Percentiles rank a stretch among this genome's conserved stretches.
Evolutionary conservation across 371 early-diverging fungal species (phyloP).

Genomic region (Synchytrium microbalum): DNA sequence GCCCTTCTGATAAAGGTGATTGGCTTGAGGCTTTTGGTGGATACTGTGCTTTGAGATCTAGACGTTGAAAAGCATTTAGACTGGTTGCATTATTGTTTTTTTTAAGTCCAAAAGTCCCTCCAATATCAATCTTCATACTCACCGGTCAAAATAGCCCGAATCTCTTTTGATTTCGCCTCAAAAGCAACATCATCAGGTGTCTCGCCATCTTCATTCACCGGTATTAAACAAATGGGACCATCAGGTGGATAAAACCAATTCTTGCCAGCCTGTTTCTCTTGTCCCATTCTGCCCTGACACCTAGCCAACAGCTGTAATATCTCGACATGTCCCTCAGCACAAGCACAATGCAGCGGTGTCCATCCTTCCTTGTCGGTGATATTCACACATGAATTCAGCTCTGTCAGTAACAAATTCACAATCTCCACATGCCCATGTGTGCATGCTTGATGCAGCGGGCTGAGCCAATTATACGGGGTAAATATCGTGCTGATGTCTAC

Average conservation of each 20-base stretch:
- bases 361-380: slow-evolving; percentile 63
- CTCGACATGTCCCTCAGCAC: slow-evolving; percentile 50
- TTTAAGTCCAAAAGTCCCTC: not conserved
- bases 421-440: slow-evolving; percentile 45
- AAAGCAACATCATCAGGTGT: slow-evolving; percentile 28
- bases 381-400: slow-evolving; percentile 41
- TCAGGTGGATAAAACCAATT: slow-evolving; percentile 24
- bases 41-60: not conserved
- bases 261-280: slow-evolving; percentile 5
- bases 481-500: slow-evolving; percentile 21
- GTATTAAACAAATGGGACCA: slow-evolving; percentile 31
- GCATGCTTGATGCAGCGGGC: slow-evolving; percentile 49
- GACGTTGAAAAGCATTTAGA: not conserved
- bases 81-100: not conserved
- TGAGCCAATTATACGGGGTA: slow-evolving; percentile 37
- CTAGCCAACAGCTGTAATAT: slow-evolving; percentile 37
- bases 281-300: slow-evolving; percentile 20
- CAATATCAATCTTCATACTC: not conserved
- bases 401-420: slow-evolving; percentile 34
- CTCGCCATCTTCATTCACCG: slow-evolving; percentile 34
- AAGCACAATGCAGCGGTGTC: slow-evolving; percentile 68
- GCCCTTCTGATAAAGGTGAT: not conserved
- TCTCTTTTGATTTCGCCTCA: slow-evolving; percentile 25
- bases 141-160: slow-evolving; percentile 19
- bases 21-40: not conserved